phyloP scores from a whole-genome alignment of 352 stramenopile species.

The Phytopythium boreale region DNA sequence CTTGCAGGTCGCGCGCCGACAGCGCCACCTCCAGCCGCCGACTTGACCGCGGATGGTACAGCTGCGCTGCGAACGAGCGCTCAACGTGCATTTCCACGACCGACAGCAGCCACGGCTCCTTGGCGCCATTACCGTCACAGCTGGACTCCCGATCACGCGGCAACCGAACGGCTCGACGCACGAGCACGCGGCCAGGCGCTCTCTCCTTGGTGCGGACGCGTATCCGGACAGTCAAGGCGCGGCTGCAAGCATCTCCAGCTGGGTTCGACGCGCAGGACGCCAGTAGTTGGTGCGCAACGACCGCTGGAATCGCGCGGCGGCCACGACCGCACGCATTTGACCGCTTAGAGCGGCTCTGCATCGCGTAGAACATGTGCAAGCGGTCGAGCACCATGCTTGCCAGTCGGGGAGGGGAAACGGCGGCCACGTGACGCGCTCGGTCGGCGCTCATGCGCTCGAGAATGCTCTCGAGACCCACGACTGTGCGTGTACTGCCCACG shows the following conservation, averaged over 20 bases:
- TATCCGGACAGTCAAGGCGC: conserved; percentile 7
- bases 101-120: conserved; percentile 4
- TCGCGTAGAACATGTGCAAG: conserved; percentile 43
- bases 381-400: conserved; percentile 56
- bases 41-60: conserved; percentile 5
- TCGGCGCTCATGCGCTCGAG: conserved; percentile 44
- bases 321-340: not conserved
- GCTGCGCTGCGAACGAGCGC: not conserved
- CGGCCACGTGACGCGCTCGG: conserved; percentile 19
- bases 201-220: conserved; percentile 16
- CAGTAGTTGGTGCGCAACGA: not conserved
- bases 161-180: conserved; percentile 25
- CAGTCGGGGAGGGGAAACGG: conserved; percentile 28
- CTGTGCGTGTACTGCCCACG: conserved; percentile 5
- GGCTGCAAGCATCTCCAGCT: no score
- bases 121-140: not conserved
- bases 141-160: not conserved
- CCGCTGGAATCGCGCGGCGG: not conserved
- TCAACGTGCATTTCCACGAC: conserved; percentile 4
- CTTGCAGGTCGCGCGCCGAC: not conserved
- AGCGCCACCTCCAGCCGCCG: not conserved
- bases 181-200: conserved; percentile 19
- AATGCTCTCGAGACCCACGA: conserved; percentile 57
- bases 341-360: conserved; percentile 11
- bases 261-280: not conserved